These are phyloP conservation scores for Calonectria multiphialidica DNA, from an alignment of 2,329 filamentous ascomycete species.

Conservation along the genomic window DNA sequence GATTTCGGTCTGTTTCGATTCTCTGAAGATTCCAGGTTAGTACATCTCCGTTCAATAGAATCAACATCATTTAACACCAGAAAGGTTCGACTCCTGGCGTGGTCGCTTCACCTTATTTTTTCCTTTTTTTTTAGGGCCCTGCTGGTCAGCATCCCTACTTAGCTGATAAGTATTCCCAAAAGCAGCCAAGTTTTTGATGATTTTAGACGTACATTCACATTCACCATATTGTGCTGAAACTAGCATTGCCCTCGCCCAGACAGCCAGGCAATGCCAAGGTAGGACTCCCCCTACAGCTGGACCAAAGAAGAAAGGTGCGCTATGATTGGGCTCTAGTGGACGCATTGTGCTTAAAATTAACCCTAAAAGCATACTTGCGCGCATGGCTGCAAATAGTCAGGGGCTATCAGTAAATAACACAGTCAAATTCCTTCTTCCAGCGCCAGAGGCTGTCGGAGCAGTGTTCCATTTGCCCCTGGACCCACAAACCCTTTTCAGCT, in stretches of 20 bases:
- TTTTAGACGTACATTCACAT: too few species aligned
- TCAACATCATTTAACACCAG: constrained; percentile 3
- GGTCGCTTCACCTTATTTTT: constrained; percentile 31
- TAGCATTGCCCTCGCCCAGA: too few species aligned
- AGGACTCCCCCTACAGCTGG: too few species aligned
- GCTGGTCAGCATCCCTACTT: too few species aligned
- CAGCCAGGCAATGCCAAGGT: too few species aligned
- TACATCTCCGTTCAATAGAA: neutral
- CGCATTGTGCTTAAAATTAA: neutral
- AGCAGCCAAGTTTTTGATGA: too few species aligned
- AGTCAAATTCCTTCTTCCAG: neutral
- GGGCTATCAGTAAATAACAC: neutral
- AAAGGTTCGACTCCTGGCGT: constrained; percentile 42
- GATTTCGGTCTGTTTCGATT: constrained; percentile 33
- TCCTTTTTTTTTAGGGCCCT: neutral
- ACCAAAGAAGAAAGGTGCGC: too few species aligned
- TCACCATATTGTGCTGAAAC: too few species aligned
- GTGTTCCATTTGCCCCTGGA: neutral
- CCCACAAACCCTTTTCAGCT: neutral
- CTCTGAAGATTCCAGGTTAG: constrained; percentile 42
- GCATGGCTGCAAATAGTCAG: neutral
- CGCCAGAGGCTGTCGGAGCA: neutral
- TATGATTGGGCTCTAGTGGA: neutral
- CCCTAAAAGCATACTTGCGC: neutral
- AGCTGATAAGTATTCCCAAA: too few species aligned